phyloP scores from a whole-genome alignment of 495 filamentous ascomycete genomes.

The Choiromyces venosus region DNA sequence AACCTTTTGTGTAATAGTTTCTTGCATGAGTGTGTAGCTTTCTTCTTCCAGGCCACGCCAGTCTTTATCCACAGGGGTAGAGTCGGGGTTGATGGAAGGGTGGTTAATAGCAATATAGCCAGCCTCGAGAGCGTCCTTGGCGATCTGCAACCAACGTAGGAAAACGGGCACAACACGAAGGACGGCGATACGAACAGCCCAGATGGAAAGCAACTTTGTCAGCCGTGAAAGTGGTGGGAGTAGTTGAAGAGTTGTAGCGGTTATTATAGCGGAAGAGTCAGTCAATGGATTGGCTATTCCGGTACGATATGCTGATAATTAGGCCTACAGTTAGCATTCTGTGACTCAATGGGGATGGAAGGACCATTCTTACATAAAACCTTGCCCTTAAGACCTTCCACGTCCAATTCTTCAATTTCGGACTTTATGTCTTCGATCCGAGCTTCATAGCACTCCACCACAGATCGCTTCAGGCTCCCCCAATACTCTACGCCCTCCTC shows the following conservation, averaged over 20 bases:
- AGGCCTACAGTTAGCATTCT: conserved; percentile 16
- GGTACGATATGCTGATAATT: conserved; percentile 50
- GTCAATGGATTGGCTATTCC: conserved; percentile 51
- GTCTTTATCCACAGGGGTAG: background rate
- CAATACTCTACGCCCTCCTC: conserved; percentile 56
- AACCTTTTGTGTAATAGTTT: conserved; percentile 63
- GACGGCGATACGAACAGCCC: conserved; percentile 70
- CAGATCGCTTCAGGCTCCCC: conserved; percentile 60
- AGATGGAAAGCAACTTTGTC: conserved; percentile 61
- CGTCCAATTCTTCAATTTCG: conserved; percentile 69
- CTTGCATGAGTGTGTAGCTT: conserved; percentile 58
- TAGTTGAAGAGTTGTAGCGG: conserved; percentile 77
- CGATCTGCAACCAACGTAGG: conserved; percentile 53
- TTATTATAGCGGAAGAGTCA: conserved; percentile 76
- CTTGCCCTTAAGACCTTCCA: conserved; percentile 86
- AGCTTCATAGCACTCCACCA: conserved; percentile 61
- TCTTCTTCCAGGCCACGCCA: conserved; percentile 45
- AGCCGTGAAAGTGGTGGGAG: conserved; percentile 75
- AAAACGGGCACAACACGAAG: conserved; percentile 65
- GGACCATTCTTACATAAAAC: conserved; percentile 63
- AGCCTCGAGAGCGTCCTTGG: conserved; percentile 32
- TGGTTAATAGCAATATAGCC: conserved; percentile 28
- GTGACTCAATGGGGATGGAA: conserved; percentile 55
- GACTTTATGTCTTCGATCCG: conserved; percentile 72
- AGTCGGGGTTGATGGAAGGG: conserved; percentile 28